Conservation (phyloP, 345 rosid species). For the Aquilaria sinensis region DNA sequence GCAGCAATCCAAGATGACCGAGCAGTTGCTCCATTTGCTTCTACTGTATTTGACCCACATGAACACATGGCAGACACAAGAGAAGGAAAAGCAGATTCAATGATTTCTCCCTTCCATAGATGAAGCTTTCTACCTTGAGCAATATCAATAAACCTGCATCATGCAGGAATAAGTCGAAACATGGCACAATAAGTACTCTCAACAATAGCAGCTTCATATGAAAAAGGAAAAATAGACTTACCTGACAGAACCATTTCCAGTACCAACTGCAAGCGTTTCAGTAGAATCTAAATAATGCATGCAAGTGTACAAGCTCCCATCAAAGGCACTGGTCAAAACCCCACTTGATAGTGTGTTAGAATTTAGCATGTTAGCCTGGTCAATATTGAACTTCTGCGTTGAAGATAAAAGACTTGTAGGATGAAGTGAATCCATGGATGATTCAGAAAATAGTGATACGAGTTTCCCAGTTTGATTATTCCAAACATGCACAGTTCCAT, state of each 20-base stretch:
- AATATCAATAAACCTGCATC: conserved; percentile 65
- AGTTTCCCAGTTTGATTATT: conserved; percentile 75
- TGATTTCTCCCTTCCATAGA: conserved; percentile 70
- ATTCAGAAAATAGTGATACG: conserved; percentile 62
- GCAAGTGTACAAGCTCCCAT: conserved; percentile 85
- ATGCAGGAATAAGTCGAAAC: conserved; percentile 6
- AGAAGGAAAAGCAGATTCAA: conserved; percentile 66
- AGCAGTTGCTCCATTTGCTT: conserved; percentile 37
- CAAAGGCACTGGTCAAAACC: conserved; percentile 54
- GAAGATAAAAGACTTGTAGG: conserved; percentile 34
- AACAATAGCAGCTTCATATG: conserved; percentile 10
- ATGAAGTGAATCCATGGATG: conserved; percentile 46
- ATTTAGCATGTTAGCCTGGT: conserved; percentile 43
- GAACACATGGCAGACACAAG: conserved; percentile 85
- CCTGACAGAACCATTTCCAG: conserved; percentile 91
- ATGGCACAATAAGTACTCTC: conserved; percentile 9
- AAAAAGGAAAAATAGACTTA: conserved; percentile 8
- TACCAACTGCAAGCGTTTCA: conserved; percentile 69
- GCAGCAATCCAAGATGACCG: conserved; percentile 79
- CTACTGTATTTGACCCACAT: conserved; percentile 49
- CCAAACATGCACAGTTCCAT: conserved; percentile 95
- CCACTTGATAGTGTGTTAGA: conserved; percentile 65
- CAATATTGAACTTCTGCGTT: conserved; percentile 37
- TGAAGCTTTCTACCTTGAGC: conserved; percentile 73
- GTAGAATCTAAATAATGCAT: conserved; percentile 61